Evolutionary conservation across 2,329 filamentous ascomycete genomes (phyloP).

Genomic region (Alternaria triticina): DNA sequence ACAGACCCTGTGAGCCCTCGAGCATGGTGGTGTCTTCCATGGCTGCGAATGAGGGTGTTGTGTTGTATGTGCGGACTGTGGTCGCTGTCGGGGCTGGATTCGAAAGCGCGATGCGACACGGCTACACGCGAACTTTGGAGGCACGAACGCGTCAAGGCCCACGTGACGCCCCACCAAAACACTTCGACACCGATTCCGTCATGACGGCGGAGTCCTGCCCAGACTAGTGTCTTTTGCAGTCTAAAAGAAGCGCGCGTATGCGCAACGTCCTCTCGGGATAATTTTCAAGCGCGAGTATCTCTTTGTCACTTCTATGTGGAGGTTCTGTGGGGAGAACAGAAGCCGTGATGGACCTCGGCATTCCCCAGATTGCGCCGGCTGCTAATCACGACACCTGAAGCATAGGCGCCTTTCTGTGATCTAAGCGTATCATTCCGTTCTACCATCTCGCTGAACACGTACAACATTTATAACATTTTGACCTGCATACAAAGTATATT

Average conservation of each 20-base stretch:
- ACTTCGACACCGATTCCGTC: conserved; percentile 1
- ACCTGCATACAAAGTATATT: not conserved
- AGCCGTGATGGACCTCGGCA: conserved; percentile 30
- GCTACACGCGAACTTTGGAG: not conserved
- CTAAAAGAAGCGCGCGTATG: not conserved
- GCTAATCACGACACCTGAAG: conserved; percentile 14
- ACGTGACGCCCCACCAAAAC: conserved; percentile 22
- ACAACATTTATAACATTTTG: not conserved
- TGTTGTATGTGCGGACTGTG: conserved; percentile 1
- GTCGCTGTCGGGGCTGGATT: conserved; percentile 7
- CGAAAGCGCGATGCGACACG: conserved; percentile 10
- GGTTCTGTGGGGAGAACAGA: conserved; percentile 3
- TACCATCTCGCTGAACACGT: not conserved
- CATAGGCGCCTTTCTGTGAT: not conserved
- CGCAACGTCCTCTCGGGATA: not conserved
- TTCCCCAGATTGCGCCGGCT: conserved; percentile 30
- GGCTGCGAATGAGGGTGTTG: conserved; percentile 7
- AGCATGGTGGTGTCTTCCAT: conserved; percentile 45
- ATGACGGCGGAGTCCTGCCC: not conserved
- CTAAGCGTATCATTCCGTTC: not conserved
- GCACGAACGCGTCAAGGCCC: conserved; percentile 17
- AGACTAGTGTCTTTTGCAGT: not conserved
- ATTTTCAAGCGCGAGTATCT: not conserved
- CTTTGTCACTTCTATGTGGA: not conserved
- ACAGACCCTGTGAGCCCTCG: conserved; percentile 43